Evolutionary conservation across 2,329 filamentous ascomycete species (phyloP).

Genomic region (Decorospora gaudefroyi): DNA sequence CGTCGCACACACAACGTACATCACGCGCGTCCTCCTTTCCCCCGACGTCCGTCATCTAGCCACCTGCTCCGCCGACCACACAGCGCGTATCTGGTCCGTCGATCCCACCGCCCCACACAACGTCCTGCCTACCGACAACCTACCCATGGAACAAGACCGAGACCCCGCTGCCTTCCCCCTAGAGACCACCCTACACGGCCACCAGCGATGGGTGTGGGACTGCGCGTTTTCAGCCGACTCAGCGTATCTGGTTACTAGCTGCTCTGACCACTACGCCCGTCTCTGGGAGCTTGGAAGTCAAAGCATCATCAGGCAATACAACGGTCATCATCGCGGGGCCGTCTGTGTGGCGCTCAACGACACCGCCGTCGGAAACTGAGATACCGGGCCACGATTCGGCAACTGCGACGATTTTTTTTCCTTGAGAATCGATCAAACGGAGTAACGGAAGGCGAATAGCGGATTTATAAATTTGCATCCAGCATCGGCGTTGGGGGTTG

Average conservation of each 20-base stretch:
- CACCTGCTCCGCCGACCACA: slow-evolving; percentile 91
- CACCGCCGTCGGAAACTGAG: slow-evolving; percentile 47
- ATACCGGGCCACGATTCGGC: too few relatives aligned
- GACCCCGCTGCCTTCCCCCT: slow-evolving; percentile 69
- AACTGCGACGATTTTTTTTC: too few relatives aligned
- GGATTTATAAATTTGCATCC: too few relatives aligned
- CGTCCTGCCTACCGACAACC: slow-evolving; percentile 36
- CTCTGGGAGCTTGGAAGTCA: slow-evolving; percentile 88
- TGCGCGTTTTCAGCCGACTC: slow-evolving; percentile 93
- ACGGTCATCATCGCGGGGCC: slow-evolving; percentile 87
- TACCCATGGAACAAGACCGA: slow-evolving; percentile 43
- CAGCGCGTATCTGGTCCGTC: slow-evolving; percentile 95
- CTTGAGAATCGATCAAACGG: too few relatives aligned
- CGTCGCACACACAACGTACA: slow-evolving; percentile 87
- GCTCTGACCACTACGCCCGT: slow-evolving; percentile 89
- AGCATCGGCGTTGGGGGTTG: too few relatives aligned
- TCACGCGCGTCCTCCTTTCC: slow-evolving; percentile 87
- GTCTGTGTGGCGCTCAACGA: slow-evolving; percentile 94
- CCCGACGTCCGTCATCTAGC: slow-evolving; percentile 93
- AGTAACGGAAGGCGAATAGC: too few relatives aligned
- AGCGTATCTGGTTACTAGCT: slow-evolving; percentile 90
- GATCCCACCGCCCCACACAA: slow-evolving; percentile 56
- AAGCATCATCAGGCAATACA: slow-evolving; percentile 91
- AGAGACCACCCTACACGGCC: slow-evolving; percentile 83
- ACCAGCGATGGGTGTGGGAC: slow-evolving; percentile 98